Evolutionary conservation across 768 basidiomycete species (phyloP), one percentile per base, ranked within the genome.

Genomic region (Rhodotorula kratochvilovae): DNA sequence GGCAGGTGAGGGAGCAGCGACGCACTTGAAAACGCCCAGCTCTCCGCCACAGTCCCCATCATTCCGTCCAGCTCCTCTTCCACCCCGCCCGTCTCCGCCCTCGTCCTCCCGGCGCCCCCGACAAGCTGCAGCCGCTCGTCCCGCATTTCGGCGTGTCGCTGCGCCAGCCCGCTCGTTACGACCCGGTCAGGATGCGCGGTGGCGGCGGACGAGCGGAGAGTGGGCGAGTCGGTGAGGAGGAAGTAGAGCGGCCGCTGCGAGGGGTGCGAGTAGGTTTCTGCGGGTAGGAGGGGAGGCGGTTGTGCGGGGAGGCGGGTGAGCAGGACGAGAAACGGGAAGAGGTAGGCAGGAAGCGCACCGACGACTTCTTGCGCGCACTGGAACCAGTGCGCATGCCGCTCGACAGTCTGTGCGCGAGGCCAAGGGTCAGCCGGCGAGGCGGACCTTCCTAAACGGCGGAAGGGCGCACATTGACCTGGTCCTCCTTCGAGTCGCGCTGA

Each of bases 211-310:
- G 13, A 43, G 16, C 60, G 57, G 33, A 70, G 68, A 15, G 42
- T 29, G 16, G 48, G 16, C 29, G 68, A 70, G n/a, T 70, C 68
- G 53, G 58, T 61, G 53, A 70, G 55, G 42, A 70, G 58, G 59
- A 48, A 70, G 50, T 51, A 65, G 25, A 65, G 57, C 33, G 63
- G 43, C n/a, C 59, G 64, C 39, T 65, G 70, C 1, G 48, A 42
- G 12, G 62, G 60, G 5, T 43, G n/a, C 25, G 61, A 60, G 50
- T 66, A 66, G 11, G 54, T 33, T 11, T 58, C 56, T 56, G 55
- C 17, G 31, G 17, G 42, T 1, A 63, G n/a, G 33, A 15, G 21
- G 29, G 31, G 11, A 33, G 54, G 12, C n/a, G 31, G 15, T 55
- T n/a, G n/a, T n/a, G n/a, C n/a, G n/a, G n/a, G n/a, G n/a, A n/a